phyloP scores from a whole-genome alignment of 805 yeast genomes.

The Jamesozyma spencerorum region DNA sequence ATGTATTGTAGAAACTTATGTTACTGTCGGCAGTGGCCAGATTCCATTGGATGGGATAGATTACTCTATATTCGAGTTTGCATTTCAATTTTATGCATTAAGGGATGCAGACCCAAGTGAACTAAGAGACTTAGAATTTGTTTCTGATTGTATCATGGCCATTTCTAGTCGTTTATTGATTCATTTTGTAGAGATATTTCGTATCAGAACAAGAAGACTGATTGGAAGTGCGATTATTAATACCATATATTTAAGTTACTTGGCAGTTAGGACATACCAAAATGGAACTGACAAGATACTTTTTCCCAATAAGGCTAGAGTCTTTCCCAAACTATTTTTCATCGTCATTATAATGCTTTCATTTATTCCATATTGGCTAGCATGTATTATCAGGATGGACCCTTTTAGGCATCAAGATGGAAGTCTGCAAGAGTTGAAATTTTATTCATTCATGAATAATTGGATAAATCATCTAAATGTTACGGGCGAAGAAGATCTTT shows the following conservation, averaged over 20 bases:
- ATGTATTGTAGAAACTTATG: slow-evolving; percentile 40
- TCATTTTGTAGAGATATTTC: slow-evolving; percentile 53
- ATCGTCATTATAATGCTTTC: slow-evolving; percentile 52
- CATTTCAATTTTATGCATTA: slow-evolving; percentile 19
- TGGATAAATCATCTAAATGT: slow-evolving; percentile 26
- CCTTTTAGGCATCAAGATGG: slow-evolving; percentile 9
- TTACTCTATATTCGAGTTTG: slow-evolving; percentile 24
- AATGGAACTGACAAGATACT: slow-evolving; percentile 46
- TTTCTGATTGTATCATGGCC: slow-evolving; percentile 39
- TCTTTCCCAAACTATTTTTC: slow-evolving; percentile 46
- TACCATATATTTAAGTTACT: slow-evolving; percentile 33
- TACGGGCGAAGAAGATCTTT: slow-evolving; percentile 28
- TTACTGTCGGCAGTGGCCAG: slow-evolving; percentile 40
- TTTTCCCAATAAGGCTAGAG: slow-evolving; percentile 46
- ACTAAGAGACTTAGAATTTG: not conserved
- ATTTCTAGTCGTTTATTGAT: slow-evolving; percentile 49
- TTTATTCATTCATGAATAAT: slow-evolving; percentile 31
- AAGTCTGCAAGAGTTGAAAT: slow-evolving; percentile 21
- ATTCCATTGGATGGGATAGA: slow-evolving; percentile 25
- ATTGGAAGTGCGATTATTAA: slow-evolving; percentile 59
- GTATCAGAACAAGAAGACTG: slow-evolving; percentile 46
- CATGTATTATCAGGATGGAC: slow-evolving; percentile 46
- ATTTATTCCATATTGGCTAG: slow-evolving; percentile 43
- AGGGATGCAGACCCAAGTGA: not conserved
- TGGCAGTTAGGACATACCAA: slow-evolving; percentile 43